Evolutionary conservation across 2,329 filamentous ascomycete species (phyloP), one percentile per base, ranked within the genome.

Genomic region (Thelonectria blattea): DNA sequence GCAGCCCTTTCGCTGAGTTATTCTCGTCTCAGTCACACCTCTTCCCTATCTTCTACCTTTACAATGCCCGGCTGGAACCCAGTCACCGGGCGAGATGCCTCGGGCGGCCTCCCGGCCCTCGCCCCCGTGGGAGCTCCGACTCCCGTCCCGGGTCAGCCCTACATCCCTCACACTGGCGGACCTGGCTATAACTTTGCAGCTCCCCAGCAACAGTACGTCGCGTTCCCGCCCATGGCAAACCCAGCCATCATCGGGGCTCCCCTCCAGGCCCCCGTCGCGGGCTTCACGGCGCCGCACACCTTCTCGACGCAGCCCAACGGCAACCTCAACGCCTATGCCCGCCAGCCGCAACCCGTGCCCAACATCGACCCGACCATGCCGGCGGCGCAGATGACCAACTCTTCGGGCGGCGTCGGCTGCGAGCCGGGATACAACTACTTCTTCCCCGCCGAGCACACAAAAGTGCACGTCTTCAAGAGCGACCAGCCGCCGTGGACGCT

Each of bases 381-480:
- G 0, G 83, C 83, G 0, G 78, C 81, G 27, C 82, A 85, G 63
- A 76, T 88, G 74, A 79, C 78, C 48, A 87, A 88, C 73, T 79
- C 81, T 0, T 83, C 83, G 0, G 84, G 86, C 46, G 85, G 85
- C 20, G 78, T 82, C 1, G 84, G 85, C 42, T 83, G 83, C 61
- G 86, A 88, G 66, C 84, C 83, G 0, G 87, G 85, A 2, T 89
- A 87, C 76, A 85, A 86, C 74, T 86, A 87, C 73, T 82, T 88
- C 68, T 88, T 88, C 73, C 81, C 84, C 0, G 67, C 75, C 0
- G 79, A 84, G 63, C 84, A 88, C 71, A 85, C 84, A 30, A 87
- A 85, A 64, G 76, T 88, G 7, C 85, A 88, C 65, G 77, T 89
- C 3, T 80, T 89, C 72, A 81, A 81, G 63, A 79, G 80, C 9